Percentiles rank a stretch among this genome's conserved stretches.
Conservation (phyloP, 2,329 filamentous ascomycete genomes). For the Neonectria magnoliae region DNA sequence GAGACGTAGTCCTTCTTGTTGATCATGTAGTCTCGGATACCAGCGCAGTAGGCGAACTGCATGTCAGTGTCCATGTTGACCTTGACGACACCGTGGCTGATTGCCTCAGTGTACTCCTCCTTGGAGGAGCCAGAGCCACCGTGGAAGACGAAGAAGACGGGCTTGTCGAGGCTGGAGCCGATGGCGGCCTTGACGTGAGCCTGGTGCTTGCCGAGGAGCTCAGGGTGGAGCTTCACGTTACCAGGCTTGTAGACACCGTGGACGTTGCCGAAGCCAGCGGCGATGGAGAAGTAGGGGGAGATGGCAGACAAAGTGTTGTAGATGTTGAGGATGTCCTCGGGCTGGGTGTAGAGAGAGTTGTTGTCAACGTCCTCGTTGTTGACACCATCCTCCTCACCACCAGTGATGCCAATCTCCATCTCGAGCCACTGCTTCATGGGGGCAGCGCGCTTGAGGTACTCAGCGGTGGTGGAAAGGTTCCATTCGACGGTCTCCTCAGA, state of each 20-base stretch:
- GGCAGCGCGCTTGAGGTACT: constrained; percentile 92
- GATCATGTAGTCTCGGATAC: constrained; percentile 93
- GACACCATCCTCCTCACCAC: constrained; percentile 97
- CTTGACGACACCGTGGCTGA: constrained; percentile 95
- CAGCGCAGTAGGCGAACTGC: constrained; percentile 91
- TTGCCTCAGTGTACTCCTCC: constrained; percentile 89
- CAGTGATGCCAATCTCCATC: constrained; percentile 91
- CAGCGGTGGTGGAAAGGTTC: constrained; percentile 92
- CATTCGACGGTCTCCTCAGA: constrained; percentile 90
- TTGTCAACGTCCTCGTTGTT: constrained; percentile 99
- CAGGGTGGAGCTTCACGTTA: constrained; percentile 96
- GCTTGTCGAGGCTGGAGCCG: constrained; percentile 79
- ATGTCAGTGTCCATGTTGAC: constrained; percentile 99
- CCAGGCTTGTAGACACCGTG: constrained; percentile 99
- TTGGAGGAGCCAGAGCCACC: constrained; percentile 93
- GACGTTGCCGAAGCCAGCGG: constrained; percentile 97
- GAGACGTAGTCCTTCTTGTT: constrained; percentile 95
- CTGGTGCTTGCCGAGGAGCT: constrained; percentile 98
- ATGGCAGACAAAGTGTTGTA: constrained; percentile 86
- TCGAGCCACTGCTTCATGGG: constrained; percentile 99
- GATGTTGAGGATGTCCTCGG: constrained; percentile 93
- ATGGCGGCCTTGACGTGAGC: constrained; percentile 86
- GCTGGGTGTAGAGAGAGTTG: constrained; percentile 96
- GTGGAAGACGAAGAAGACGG: constrained; percentile 99
- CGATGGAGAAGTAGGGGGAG: constrained; percentile 97